Percentiles rank a stretch among this genome's conserved stretches.
These are phyloP conservation scores for Amborella trichopoda DNA, from an alignment of 164 flowering plant genomes.

Conservation along the genomic window DNA sequence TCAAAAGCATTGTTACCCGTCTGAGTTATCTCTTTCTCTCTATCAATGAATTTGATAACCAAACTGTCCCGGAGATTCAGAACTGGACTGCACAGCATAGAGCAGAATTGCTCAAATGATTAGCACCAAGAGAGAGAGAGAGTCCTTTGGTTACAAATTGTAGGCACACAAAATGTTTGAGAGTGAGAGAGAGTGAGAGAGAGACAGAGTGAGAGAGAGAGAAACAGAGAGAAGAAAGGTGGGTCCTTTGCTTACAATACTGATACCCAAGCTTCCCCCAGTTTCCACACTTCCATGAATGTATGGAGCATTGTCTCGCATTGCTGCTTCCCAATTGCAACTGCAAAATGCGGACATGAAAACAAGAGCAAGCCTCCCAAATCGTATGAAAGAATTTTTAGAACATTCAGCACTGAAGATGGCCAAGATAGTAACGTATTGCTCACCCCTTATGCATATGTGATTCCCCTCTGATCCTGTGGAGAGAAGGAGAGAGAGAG, in stretches of 20 bases:
- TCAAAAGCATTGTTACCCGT: slow-evolving; percentile 32
- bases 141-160: not conserved
- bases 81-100: slow-evolving; percentile 41
- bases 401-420: not conserved
- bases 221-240: not conserved
- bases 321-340: slow-evolving; percentile 65
- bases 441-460: no score
- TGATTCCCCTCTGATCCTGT: no score
- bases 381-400: not conserved
- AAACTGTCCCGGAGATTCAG: slow-evolving; percentile 49
- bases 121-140: not conserved
- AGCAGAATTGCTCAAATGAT: not conserved
- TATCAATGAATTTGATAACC: slow-evolving; percentile 37
- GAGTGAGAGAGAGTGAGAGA: not conserved
- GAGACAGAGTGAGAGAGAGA: not conserved
- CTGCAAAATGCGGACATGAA: slow-evolving; percentile 23
- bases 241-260: slow-evolving; percentile 41
- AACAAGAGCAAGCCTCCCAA: not conserved
- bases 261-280: slow-evolving; percentile 47
- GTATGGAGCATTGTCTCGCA: no score
- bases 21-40: slow-evolving; percentile 49
- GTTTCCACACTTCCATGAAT: no score
- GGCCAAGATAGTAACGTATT: no score
- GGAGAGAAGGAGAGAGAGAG: no score
- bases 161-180: not conserved